Conservation (phyloP, 2,329 filamentous ascomycete species). For the Biscogniauxia mediterranea region DNA sequence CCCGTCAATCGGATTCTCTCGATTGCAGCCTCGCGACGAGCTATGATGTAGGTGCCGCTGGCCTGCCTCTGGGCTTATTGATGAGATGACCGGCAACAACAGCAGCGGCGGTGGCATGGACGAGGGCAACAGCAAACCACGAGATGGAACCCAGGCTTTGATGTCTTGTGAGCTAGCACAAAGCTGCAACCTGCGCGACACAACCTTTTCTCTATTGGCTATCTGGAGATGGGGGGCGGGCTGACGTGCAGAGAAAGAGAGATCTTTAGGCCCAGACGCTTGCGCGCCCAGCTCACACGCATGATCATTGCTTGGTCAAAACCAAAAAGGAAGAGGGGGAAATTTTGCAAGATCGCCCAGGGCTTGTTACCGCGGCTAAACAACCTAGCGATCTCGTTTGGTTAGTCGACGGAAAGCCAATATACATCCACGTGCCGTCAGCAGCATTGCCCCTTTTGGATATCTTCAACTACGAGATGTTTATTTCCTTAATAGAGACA, state of each 20-base stretch:
- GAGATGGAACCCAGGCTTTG: neutral
- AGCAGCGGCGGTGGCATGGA: neutral
- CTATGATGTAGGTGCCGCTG: neutral
- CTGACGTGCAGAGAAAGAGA: neutral
- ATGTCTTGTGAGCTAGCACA: neutral
- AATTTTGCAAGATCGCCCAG: neutral
- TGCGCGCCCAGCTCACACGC: neutral
- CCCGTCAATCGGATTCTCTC: neutral
- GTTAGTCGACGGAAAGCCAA: neutral
- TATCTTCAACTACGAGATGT: neutral
- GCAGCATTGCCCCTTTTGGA: neutral
- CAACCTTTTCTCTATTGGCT: neutral
- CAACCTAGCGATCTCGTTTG: neutral
- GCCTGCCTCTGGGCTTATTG: neutral
- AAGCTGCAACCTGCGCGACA: slow-evolving; percentile 1
- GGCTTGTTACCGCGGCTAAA: slow-evolving; percentile 3
- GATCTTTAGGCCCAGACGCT: neutral
- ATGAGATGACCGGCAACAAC: neutral
- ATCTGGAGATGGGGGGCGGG: neutral
- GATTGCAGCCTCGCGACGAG: neutral
- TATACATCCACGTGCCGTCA: neutral
- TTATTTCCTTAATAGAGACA: neutral
- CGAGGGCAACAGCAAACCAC: neutral
- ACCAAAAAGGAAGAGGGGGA: too few relatives aligned
- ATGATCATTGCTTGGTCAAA: neutral